Evolutionary conservation across 306 rosid genomes (phyloP).

Genomic region (Sindora glabra): DNA sequence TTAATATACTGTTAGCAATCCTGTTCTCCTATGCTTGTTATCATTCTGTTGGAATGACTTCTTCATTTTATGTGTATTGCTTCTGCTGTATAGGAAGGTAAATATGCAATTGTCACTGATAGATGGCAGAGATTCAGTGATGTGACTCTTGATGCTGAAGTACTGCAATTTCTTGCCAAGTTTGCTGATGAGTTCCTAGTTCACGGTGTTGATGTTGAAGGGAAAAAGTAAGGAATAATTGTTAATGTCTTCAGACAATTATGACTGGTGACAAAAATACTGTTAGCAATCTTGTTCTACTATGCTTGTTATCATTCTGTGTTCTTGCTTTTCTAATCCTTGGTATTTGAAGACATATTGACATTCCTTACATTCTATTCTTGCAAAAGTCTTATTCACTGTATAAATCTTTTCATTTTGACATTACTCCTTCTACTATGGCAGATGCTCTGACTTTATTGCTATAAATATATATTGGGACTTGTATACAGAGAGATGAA

Average conservation of each 20-base stretch:
- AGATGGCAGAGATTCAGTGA: constrained; percentile 97
- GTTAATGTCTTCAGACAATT: neutral
- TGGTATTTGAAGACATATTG: neutral
- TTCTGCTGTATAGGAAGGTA: constrained; percentile 55
- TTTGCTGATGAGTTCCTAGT: constrained; percentile 92
- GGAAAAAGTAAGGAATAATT: constrained; percentile 62
- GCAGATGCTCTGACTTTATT: constrained; percentile 3
- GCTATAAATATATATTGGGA: neutral
- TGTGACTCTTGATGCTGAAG: constrained; percentile 48
- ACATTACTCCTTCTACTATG: neutral
- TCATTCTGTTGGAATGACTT: neutral
- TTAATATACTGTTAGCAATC: constrained; percentile 1
- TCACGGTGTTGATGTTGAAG: constrained; percentile 98
- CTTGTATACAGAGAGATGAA: neutral
- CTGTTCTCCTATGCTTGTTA: neutral
- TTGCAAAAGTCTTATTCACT: neutral
- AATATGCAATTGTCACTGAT: constrained; percentile 86
- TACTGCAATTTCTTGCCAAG: constrained; percentile 64
- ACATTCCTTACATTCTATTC: neutral
- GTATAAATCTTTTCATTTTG: neutral
- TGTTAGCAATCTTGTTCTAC: no score
- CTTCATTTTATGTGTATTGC: constrained; percentile 12
- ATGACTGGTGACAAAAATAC: neutral
- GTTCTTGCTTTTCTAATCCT: neutral
- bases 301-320: no score